Evolutionary conservation across 139 green algal genomes (phyloP), one percentile per base, ranked within the genome.

Genomic region (Asterochloris erici): DNA sequence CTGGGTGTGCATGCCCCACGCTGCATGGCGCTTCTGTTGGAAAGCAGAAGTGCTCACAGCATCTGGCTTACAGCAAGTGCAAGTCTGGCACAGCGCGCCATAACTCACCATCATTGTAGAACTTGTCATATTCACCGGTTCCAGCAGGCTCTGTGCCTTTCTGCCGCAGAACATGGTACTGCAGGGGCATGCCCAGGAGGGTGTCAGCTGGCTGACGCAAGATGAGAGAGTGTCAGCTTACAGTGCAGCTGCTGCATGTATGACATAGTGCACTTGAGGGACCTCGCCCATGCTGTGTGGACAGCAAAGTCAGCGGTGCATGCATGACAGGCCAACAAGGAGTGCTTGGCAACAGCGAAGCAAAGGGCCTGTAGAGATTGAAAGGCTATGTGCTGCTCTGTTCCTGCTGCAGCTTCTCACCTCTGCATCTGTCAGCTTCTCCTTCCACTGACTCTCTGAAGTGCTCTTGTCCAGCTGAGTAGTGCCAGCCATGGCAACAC

Each of bases 71-170:
- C 6, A 54, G 38, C 38, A 54, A 6, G 38, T 54, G 38, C 38
- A 54, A 54, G 38, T 6, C 38, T 54, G 38, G 38, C 38, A 54
- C 38, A 54, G 4, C 6, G 6, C 4, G 38, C 38, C 38, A 54
- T 54, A 2, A 54, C 38, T 54, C 38, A 54, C 76, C 76, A 70
- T 80, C 76, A 4, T 80, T 62, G 26, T 95, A 93, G 70, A 91
- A 83, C 84, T 98, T 98, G 89, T 98, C 94, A 84, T 98, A 98
- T 54, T 94, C 75, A 4, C 97, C 97, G 0, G 83, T 91, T 21
- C 87, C 89, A 23, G 95, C 84, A 14, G 82, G 84, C 82, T 99
- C 96, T 11, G 96, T 99, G 79, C 96, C 97, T 86, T 99, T 98
- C 70, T 96, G 78, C 14, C 96, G 87, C n/a, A 99, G 86, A 60